Base-by-base conservation (phyloP, 2,329 filamentous ascomycete species). In the Cadophora malorum region DNA sequence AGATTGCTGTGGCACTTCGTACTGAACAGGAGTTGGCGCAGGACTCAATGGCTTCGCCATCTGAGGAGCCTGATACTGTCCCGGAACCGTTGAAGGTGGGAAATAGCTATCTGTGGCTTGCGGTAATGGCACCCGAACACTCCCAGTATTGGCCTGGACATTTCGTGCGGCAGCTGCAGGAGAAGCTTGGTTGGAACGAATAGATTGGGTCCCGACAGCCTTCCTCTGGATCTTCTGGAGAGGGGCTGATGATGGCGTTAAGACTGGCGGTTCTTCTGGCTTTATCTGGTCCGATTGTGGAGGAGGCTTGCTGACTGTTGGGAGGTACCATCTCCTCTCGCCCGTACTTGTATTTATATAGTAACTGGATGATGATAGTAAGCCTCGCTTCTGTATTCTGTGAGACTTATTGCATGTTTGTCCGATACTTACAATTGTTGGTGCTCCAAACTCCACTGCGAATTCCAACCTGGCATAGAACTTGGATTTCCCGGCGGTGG, bases 81-180 rank as follows among this genome's bases (percentile, higher is more conserved):
- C 58, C 5, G 38, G 25, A 2, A 82, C 82, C 63, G 87, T 86
- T 7, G 89, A 90, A 45, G 86, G 83, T 16, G 86, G 84, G 0
- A 89, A 89, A 73, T 89, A 91, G 4, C 87, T 86, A 72, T 92
- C 92, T 73, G 91, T 89, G 5, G 90, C 90, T 21, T 90, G 90
- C 7, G 88, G 89, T 70, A 87, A 85, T 2, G 85, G 81, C 10
- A 38, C 58, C 47, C 58, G 58, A 61, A 49, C 35, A 33, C 35
- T 61, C 16, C 23, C 38, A 45, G 35, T 47, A 33, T 61, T 61
- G 10, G 58, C 58, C 19, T 61, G 58, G 25, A 49, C 23, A 45
- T 31, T 47, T 21, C 33, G 35, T 2, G 58, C 25, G n/a, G 14
- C 21, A 28, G 58, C 35, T 35, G 31, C n/a, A n/a, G 58, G 41